Base-by-base conservation (phyloP, 2,329 filamentous ascomycete species). In the Xylariomycetidae sp. region DNA sequence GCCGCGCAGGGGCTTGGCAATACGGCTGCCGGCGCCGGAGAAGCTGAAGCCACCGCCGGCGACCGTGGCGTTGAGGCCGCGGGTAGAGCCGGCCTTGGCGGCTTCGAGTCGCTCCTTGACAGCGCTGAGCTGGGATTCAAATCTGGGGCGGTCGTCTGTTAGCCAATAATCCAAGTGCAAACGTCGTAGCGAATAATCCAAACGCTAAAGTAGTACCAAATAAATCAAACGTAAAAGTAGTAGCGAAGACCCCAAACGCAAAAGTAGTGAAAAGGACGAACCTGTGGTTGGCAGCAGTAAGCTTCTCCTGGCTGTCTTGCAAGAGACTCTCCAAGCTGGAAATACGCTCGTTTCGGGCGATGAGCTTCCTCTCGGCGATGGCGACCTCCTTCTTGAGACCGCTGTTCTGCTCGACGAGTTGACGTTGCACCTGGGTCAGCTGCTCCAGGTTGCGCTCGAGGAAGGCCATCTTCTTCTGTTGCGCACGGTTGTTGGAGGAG, bases 381-480 rank as follows among this genome's bases (percentile, higher is more conserved):
- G 92, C 92, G 35, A 98, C 92, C 65, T 98, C 92, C 72, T 98
- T 96, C 79, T 98, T 98, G 53, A 98, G 72, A 43, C 82, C 84
- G 49, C 86, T 86, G 65, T 98, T 98, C 63, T 98, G 92, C 68
- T 98, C 92, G 19, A 98, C 92, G 10, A 98, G 79, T 65, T 98
- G 92, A 35, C 92, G 80, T 64, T 98, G 92, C 34, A 98, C 92
- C 56, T 95, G 87, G 4, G 92, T 98, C 34, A 98, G 74, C 63
- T 98, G 92, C 66, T 98, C 92, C 25, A 98, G 78, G 59, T 98
- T 98, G 56, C 92, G 83, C 69, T 98, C 92, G 31, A 98, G 68
- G 74, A 98, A 98, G 12, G 92, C 93, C 85, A 98, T 96, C 76
- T 98, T 98, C 83, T 98, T 98, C 65, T 98, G 92, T 68, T 98